Conservation (phyloP, 257 asterid species). For the Solanum megistacrolobum region DNA sequence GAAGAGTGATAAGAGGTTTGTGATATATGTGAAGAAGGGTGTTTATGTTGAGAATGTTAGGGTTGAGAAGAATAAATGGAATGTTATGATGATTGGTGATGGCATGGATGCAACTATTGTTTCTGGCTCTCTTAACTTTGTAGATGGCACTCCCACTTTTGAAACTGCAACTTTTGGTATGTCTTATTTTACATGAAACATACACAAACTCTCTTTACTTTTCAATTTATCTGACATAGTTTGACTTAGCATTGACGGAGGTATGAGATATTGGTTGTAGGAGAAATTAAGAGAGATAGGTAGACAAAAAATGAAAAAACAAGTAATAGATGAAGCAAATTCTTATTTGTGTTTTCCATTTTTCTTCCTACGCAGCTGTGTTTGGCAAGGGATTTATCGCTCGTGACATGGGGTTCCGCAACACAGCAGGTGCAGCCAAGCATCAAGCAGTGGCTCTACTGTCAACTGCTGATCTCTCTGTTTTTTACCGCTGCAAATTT, state of each 20-base stretch:
- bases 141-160: slow-evolving; percentile 8
- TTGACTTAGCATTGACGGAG: not conserved
- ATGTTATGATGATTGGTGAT: slow-evolving; percentile 14
- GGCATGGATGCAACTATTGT: slow-evolving; percentile 17
- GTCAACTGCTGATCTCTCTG: slow-evolving; percentile 10
- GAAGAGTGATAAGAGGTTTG: not conserved
- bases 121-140: slow-evolving; percentile 1
- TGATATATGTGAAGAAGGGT: slow-evolving; percentile 11
- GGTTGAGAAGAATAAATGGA: slow-evolving; percentile 5
- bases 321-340: not conserved
- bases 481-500: slow-evolving; percentile 5
- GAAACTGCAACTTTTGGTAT: slow-evolving; percentile 17
- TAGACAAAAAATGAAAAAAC: no score
- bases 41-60: slow-evolving; percentile 4
- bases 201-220: no score
- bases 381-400: slow-evolving; percentile 16
- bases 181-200: not conserved
- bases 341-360: not conserved
- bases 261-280: not conserved
- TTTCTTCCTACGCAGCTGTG: not conserved
- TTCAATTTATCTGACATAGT: no score
- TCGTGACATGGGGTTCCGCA: slow-evolving; percentile 10
- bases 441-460: slow-evolving; percentile 16
- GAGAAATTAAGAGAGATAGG: no score
- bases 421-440: slow-evolving; percentile 15